Evolutionary conservation across 2,329 filamentous ascomycete genomes (phyloP).

Genomic region (Fusarium sp.): DNA sequence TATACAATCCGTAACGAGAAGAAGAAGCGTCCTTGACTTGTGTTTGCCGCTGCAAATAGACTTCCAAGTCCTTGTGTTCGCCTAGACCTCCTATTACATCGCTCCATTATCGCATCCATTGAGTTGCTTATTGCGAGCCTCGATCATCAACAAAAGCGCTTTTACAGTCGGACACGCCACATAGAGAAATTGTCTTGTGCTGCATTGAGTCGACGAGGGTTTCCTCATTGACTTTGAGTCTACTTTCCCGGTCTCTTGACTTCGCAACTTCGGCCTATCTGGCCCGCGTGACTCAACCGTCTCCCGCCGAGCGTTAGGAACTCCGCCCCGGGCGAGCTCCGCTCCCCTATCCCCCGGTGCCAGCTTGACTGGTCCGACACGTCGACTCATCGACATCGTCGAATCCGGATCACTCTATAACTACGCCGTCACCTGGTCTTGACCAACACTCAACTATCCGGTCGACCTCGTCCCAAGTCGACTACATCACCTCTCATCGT

Average conservation of each 20-base stretch:
- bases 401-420: constrained; percentile 40
- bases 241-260: constrained; percentile 21
- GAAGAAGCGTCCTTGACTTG: constrained; percentile 52
- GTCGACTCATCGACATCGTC: constrained; percentile 50
- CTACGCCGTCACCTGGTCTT: constrained; percentile 23
- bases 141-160: constrained; percentile 32
- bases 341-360: constrained; percentile 50
- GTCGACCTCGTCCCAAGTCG: constrained; percentile 51
- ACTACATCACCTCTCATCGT: constrained; percentile 40
- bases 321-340: constrained; percentile 49
- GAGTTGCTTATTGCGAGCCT: constrained; percentile 24
- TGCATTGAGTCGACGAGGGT: constrained; percentile 48
- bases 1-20: constrained; percentile 48
- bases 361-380: constrained; percentile 49
- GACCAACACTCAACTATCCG: constrained; percentile 19
- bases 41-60: constrained; percentile 39
- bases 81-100: constrained; percentile 32
- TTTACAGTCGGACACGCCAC: constrained; percentile 15
- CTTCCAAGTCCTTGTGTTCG: constrained; percentile 32
- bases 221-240: constrained; percentile 36
- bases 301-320: constrained; percentile 43
- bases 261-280: constrained; percentile 34
- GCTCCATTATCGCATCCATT: constrained; percentile 14
- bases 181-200: constrained; percentile 32
- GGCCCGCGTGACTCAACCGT: constrained; percentile 45